Base-by-base conservation (phyloP, 2,329 filamentous ascomycete species). In the Exophiala sideris region DNA sequence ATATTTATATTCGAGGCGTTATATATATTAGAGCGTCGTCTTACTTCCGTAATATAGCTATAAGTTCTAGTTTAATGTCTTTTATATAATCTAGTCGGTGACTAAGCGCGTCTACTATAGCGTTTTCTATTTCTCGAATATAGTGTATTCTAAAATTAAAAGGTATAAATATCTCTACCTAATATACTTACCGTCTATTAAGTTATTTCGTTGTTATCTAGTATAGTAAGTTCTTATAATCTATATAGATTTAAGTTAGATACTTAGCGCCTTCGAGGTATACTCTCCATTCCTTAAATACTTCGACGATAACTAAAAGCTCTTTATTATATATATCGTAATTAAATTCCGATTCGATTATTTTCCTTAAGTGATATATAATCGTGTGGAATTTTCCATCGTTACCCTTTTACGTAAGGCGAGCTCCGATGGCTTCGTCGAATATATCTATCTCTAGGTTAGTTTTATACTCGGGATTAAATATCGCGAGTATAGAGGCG, bases 211-310 rank as follows among this genome's bases (percentile, higher is more conserved):
- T 45, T 18, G 50, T 50, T 20, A 42, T 61, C 39, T 51, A 62
- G 38, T 62, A 54, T 9, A 44, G n/a, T 24, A 63, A 38, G 35
- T 54, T 63, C 29, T 55, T 57, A 54, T 60, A 50, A 44, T 63
- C 24, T 11, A 16, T 48, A 33, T 54, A 58, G 8, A 64, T 35
- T 32, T 62, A 46, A 21, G 63, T 59, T 2, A 3, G 16, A 3
- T 18, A 18, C 3, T 18, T 18, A 2, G 16, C 3, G 3, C 16
- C 16, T 18, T 63, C 32, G 2, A 63, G 34, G 29, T 63, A 60
- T 39, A 57, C 48, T 48, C 33, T 35, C 36, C 50, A 63, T n/a
- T 62, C 21, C 20, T 40, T 33, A 29, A 63, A 45, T 16, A 24
- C 36, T 50, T 50, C 33, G 2, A 64, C 32, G 29, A 63, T 54